These are phyloP conservation scores for Beauveria sp. DNA, from an alignment of 2,329 filamentous ascomycete species.

Conservation along the genomic window DNA sequence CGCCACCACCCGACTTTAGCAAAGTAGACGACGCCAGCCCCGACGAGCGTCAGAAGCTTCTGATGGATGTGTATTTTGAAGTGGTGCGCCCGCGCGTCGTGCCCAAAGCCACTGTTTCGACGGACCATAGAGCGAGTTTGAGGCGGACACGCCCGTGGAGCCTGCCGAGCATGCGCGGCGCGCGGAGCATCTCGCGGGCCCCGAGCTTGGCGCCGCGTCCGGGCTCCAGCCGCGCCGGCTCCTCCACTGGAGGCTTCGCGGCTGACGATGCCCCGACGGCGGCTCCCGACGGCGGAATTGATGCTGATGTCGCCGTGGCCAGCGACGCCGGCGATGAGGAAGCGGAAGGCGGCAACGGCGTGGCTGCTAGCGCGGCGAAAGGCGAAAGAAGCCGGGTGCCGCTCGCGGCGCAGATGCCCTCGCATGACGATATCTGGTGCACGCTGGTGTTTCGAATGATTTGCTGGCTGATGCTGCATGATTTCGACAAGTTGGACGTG, in stretches of 20 bases:
- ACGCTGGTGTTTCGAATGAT: conserved; percentile 49
- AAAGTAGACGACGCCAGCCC: conserved; percentile 39
- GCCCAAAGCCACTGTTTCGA: conserved; percentile 23
- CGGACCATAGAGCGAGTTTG: conserved; percentile 20
- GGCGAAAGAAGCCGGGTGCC: conserved; percentile 22
- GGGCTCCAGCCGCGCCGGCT: background rate
- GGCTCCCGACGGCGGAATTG: background rate
- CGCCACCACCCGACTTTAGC: conserved; percentile 27
- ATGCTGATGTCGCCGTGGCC: background rate
- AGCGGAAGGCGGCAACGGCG: conserved; percentile 15
- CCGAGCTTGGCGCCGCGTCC: conserved; percentile 1
- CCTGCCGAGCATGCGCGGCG: conserved; percentile 12
- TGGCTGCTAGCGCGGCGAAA: background rate
- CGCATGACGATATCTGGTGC: conserved; percentile 43
- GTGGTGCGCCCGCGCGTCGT: conserved; percentile 34
- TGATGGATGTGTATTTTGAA: conserved; percentile 47
- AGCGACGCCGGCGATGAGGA: background rate
- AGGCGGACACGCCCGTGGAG: conserved; percentile 17
- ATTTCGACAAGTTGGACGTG: conserved; percentile 47
- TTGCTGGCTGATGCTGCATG: conserved; percentile 50
- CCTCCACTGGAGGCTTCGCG: background rate
- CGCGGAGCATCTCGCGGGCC: background rate
- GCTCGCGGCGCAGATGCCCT: conserved; percentile 19
- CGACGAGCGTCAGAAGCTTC: conserved; percentile 39
- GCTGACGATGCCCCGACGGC: background rate